Conservation (phyloP, 495 filamentous ascomycete species). For the Astrothelium subdiscretum region DNA sequence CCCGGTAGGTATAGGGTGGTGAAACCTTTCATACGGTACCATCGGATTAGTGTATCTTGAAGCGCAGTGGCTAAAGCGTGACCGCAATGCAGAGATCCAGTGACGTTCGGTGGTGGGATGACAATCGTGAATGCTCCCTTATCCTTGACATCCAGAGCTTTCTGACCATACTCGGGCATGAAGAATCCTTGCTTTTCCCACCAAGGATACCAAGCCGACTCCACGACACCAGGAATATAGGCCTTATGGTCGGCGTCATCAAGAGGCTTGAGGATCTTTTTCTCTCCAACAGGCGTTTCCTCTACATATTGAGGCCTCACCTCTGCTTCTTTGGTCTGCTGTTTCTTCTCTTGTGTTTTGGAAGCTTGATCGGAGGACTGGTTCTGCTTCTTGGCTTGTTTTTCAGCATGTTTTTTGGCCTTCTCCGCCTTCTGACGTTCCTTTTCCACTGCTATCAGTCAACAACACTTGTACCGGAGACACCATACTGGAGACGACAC, state of each 20-base stretch:
- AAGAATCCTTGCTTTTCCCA: constrained; percentile 60
- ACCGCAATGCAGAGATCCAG: constrained; percentile 55
- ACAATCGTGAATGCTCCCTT: constrained; percentile 61
- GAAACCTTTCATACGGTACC: constrained; percentile 43
- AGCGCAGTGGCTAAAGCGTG: constrained; percentile 55
- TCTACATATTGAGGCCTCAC: constrained; percentile 28
- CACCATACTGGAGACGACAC: neutral
- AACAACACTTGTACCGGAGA: neutral
- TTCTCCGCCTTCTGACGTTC: constrained; percentile 51
- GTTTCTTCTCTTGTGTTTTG: constrained; percentile 39
- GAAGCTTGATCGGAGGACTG: constrained; percentile 32
- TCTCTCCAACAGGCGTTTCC: constrained; percentile 29
- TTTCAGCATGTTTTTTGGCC: constrained; percentile 47
- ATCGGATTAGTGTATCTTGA: constrained; percentile 68
- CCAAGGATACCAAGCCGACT: constrained; percentile 46
- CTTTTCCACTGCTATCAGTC: constrained; percentile 34
- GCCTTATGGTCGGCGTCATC: constrained; percentile 36
- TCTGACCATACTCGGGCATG: constrained; percentile 52
- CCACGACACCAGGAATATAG: constrained; percentile 46
- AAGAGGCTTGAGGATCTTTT: constrained; percentile 31
- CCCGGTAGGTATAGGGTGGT: constrained; percentile 64
- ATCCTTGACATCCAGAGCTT: constrained; percentile 52
- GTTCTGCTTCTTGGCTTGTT: constrained; percentile 40
- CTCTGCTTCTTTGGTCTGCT: constrained; percentile 33
- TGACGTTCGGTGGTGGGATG: constrained; percentile 59